phyloP scores from a whole-genome alignment of 2,329 filamentous ascomycete species.

The Fusarium anthophilum region DNA sequence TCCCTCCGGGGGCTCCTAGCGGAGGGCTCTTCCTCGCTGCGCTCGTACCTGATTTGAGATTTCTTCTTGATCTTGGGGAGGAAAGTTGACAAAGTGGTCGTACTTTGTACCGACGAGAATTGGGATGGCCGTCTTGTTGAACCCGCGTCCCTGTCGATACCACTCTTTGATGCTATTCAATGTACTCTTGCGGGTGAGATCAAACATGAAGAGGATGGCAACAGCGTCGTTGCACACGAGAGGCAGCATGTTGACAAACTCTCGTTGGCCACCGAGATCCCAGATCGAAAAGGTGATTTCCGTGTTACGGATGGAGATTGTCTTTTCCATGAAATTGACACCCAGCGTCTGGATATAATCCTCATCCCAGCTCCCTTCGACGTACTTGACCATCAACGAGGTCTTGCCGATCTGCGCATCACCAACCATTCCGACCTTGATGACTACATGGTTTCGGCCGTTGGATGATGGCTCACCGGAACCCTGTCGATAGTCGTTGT shows the following conservation, averaged over 20 bases:
- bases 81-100: slow-evolving; percentile 99
- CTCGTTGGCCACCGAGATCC: slow-evolving; percentile 96
- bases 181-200: slow-evolving; percentile 96
- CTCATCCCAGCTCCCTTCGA: slow-evolving; percentile 99
- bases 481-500: slow-evolving; percentile 58
- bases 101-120: slow-evolving; percentile 98
- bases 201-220: slow-evolving; percentile 99
- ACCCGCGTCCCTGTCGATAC: slow-evolving; percentile 96
- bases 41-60: slow-evolving; percentile 87
- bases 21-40: not conserved
- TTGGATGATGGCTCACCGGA: slow-evolving; percentile 51
- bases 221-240: slow-evolving; percentile 99
- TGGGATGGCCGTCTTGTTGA: slow-evolving; percentile 99
- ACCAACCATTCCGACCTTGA: slow-evolving; percentile 99
- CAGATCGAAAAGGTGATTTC: slow-evolving; percentile 99
- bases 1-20: not conserved
- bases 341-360: slow-evolving; percentile 99
- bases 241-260: slow-evolving; percentile 99
- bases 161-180: slow-evolving; percentile 99
- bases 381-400: slow-evolving; percentile 99
- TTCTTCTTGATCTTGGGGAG: slow-evolving; percentile 96
- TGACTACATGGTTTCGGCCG: slow-evolving; percentile 81
- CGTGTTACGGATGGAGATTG: slow-evolving; percentile 98
- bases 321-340: slow-evolving; percentile 99
- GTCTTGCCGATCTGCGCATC: slow-evolving; percentile 99